These are phyloP conservation scores for Quercus cerris DNA, from an alignment of 306 rosid genomes.

Conservation along the genomic window DNA sequence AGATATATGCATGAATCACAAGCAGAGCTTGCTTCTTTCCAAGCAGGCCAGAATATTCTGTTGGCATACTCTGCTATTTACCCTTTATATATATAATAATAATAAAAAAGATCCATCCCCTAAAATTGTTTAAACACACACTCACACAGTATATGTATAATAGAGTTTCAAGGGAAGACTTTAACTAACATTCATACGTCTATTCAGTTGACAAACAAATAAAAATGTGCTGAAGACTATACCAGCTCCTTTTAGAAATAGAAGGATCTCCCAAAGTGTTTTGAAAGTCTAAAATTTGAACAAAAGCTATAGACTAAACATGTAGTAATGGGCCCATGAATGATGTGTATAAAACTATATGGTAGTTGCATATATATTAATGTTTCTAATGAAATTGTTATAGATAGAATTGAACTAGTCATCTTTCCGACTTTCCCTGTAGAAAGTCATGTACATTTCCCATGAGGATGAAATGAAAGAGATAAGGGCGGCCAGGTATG, in stretches of 20 bases:
- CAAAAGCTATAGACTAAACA: not conserved
- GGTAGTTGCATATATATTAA: not conserved
- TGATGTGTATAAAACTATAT: not conserved
- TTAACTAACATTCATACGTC: not conserved
- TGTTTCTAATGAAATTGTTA: too few relatives aligned
- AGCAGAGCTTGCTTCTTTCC: not conserved
- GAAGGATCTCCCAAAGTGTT: not conserved
- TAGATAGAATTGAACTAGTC: not conserved
- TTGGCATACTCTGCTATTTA: not conserved
- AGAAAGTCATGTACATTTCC: not conserved
- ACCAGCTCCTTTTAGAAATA: not conserved
- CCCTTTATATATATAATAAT: not conserved
- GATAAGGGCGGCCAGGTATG: constrained; percentile 5
- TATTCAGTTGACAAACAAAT: not conserved
- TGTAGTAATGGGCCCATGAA: not conserved
- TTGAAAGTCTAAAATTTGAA: not conserved
- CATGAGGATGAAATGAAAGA: not conserved
- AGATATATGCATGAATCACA: not conserved
- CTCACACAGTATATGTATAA: too few relatives aligned
- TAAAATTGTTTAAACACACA: too few relatives aligned
- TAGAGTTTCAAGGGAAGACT: too few relatives aligned
- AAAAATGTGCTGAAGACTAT: not conserved
- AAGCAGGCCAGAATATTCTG: not conserved
- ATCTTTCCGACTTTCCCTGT: not conserved
- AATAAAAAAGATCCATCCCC: too few relatives aligned